These are phyloP conservation scores for Psidium guajava DNA, from an alignment of 345 rosid genomes.

Conservation along the genomic window DNA sequence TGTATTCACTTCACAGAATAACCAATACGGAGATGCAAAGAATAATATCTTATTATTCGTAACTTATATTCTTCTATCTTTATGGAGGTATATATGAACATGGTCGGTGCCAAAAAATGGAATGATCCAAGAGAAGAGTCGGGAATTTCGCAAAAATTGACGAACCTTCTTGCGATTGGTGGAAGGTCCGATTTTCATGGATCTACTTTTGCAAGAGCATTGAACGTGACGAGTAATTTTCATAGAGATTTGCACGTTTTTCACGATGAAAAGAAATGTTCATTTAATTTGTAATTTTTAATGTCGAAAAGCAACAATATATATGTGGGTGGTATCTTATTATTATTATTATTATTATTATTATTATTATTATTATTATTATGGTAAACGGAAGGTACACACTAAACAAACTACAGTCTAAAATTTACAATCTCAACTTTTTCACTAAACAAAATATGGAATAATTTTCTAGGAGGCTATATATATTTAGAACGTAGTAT, in stretches of 20 bases:
- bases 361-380: no score
- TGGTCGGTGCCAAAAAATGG: neutral
- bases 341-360: no score
- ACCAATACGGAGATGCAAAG: neutral
- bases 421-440: no score
- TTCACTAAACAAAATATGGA: no score
- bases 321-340: neutral
- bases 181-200: neutral
- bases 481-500: no score
- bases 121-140: no score
- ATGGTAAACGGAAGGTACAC: no score
- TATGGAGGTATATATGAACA: neutral
- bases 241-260: neutral
- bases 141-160: neutral
- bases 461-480: no score
- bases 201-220: neutral
- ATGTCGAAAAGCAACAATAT: neutral
- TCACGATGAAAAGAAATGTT: neutral
- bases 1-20: neutral
- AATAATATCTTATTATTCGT: neutral
- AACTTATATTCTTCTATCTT: neutral
- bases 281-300: neutral
- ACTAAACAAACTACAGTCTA: no score
- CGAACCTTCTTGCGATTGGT: neutral
- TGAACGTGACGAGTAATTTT: neutral